A percentile compares a stretch with the other conserved stretches of the same genome.
These are phyloP conservation scores for Ceratocystis diversiconidia DNA, from an alignment of 2,329 filamentous ascomycete genomes.

Conservation along the genomic window DNA sequence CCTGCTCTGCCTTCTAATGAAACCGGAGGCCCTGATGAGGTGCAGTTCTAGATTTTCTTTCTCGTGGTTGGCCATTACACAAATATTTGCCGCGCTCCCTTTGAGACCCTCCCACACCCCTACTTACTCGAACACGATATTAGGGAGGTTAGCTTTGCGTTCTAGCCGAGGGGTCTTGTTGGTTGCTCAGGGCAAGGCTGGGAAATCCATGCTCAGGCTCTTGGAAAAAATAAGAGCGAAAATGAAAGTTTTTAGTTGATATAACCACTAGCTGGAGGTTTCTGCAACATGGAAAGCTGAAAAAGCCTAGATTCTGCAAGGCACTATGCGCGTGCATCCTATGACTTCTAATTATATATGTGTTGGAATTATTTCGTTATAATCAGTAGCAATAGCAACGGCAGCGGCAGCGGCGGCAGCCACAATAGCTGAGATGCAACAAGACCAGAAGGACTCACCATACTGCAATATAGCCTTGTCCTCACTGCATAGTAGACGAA, in stretches of 20 bases:
- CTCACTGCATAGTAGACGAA: background rate
- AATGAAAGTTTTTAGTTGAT: background rate
- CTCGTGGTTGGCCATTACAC: background rate
- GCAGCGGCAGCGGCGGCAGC: background rate
- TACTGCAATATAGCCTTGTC: background rate
- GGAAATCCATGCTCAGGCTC: background rate
- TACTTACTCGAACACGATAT: background rate
- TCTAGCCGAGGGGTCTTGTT: background rate
- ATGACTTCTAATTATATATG: background rate
- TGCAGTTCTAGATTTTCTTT: background rate
- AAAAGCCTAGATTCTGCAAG: conserved; percentile 3
- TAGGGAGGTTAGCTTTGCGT: background rate
- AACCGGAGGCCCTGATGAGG: background rate
- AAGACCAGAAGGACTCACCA: background rate
- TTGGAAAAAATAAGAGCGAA: background rate
- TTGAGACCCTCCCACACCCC: background rate
- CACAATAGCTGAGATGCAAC: background rate
- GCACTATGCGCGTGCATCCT: conserved; percentile 9
- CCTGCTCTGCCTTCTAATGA: background rate
- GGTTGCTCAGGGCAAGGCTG: background rate
- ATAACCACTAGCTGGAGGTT: background rate
- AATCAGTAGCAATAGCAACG: background rate
- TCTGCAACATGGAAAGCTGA: conserved; percentile 1
- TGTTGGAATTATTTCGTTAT: background rate
- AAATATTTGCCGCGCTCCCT: background rate